Conservation (phyloP, 768 basidiomycete genomes). For the Lentinula guzmanii region DNA sequence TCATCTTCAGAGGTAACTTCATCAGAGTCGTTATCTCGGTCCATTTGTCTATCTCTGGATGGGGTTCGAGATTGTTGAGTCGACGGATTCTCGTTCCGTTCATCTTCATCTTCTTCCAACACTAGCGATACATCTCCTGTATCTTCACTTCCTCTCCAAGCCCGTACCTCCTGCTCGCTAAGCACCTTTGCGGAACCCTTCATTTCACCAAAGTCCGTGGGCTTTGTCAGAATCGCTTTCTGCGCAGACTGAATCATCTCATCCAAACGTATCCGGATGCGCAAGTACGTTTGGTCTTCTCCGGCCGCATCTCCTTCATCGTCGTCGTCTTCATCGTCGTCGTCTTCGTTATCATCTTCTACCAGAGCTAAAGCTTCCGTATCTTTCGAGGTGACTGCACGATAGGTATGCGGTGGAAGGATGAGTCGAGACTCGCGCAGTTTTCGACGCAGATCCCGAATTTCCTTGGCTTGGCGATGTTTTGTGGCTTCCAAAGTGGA, state of each 20-base stretch:
- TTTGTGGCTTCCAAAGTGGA: constrained; percentile 75
- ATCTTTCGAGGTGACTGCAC: constrained; percentile 39
- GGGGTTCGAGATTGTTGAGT: background rate
- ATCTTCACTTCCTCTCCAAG: constrained; percentile 37
- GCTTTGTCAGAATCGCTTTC: constrained; percentile 53
- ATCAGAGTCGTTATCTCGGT: background rate
- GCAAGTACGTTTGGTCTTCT: constrained; percentile 53
- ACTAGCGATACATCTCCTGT: background rate
- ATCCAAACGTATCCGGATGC: constrained; percentile 62
- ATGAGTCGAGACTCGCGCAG: constrained; percentile 78
- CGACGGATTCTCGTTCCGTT: background rate
- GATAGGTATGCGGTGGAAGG: constrained; percentile 61
- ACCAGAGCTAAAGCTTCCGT: background rate
- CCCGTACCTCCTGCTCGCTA: constrained; percentile 63
- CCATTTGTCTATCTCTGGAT: background rate
- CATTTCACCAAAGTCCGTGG: constrained; percentile 41
- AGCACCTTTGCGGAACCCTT: constrained; percentile 61
- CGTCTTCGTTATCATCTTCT: constrained; percentile 39
- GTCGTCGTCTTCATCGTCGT: constrained; percentile 41
- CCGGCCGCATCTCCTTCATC: constrained; percentile 26
- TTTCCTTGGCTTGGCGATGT: constrained; percentile 77
- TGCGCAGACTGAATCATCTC: constrained; percentile 51
- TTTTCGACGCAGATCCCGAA: constrained; percentile 76
- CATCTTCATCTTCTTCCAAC: constrained; percentile 3
- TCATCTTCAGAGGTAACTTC: constrained; percentile 30